Percentiles rank a stretch among this genome's conserved stretches.
These are phyloP conservation scores for Aurantiochytrium sp. DNA, from an alignment of 108 stramenopile species.

Conservation along the genomic window DNA sequence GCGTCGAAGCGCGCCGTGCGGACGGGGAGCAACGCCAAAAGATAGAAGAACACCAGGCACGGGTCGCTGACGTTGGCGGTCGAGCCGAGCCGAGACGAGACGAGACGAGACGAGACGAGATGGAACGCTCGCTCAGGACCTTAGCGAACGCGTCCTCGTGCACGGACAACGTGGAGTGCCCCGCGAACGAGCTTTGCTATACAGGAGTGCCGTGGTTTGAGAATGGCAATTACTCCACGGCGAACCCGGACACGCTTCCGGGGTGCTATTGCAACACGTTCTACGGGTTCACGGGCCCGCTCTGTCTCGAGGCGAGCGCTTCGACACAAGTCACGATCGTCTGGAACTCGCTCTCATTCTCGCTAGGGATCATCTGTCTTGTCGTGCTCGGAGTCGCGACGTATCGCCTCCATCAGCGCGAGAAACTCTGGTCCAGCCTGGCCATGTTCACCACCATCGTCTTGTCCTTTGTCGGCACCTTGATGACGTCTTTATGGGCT, in stretches of 20 bases:
- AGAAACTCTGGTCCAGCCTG: neutral
- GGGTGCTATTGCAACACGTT: slow-evolving; percentile 12
- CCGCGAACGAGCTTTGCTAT: slow-evolving; percentile 6
- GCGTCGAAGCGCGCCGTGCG: no score
- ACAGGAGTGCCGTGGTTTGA: neutral
- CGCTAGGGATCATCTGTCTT: neutral
- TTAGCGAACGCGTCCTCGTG: neutral
- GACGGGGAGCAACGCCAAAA: no score
- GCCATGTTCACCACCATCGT: neutral
- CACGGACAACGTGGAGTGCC: neutral
- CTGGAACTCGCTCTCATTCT: neutral
- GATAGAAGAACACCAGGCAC: no score
- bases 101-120: no score
- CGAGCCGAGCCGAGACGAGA: no score
- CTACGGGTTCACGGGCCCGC: neutral
- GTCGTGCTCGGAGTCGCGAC: neutral
- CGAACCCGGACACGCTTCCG: neutral
- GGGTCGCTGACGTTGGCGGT: no score
- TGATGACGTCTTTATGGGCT: neutral
- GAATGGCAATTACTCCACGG: neutral
- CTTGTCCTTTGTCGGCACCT: neutral
- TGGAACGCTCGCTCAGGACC: no score
- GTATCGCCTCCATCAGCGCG: neutral
- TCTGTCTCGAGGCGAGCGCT: neutral
- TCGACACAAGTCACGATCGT: neutral